Evolutionary conservation across 257 asterid genomes (phyloP), one percentile per base, ranked within the genome.

Genomic region (Paulownia fortunei): DNA sequence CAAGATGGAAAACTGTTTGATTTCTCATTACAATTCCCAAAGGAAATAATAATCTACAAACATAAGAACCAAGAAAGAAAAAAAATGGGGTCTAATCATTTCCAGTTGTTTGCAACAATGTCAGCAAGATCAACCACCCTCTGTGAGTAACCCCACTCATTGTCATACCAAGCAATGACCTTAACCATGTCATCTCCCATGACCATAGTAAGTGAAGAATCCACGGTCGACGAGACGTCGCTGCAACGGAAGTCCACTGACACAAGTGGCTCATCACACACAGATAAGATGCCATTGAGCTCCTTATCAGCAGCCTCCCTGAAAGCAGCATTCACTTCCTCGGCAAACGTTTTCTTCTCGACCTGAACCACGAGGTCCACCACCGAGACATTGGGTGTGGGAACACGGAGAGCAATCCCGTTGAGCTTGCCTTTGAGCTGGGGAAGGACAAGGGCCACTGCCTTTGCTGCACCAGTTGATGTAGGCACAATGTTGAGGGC

Each of bases 101-200:
- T 92, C 99, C 99, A 94, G 74, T 89, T 84, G 87, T 88, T 87
- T 44, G 99, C 99, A 83, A 90, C 96, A 85, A 94, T 94, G 89
- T 92, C 90, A 69, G 99, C 99, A 79, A 94, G 95, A 87, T 94
- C 99, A 80, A 92, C 99, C 52, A 92, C 99, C 90, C 99, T 92
- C 88, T 94, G 99, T n/a, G 99, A 94, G 91, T 94, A 94, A 6
- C 98, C 98, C 98, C 98, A 94, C 81, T 94, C 98, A 62, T 94
- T 94, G 79, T 94, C 99, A 59, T 92, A 94, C 99, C 99, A 94
- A 11, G 99, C 99, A 46, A 94, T 90, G 11, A 94, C 99, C 97
- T 92, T 94, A 7, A 93, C 96, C 98, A 92, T 94, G 82, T 94
- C 99, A 66, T 94, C 98, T 82, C 99, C 99, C 98, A 92, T 94